phyloP scores from a whole-genome alignment of 768 basidiomycete species.

The Pleurotus platypus region DNA sequence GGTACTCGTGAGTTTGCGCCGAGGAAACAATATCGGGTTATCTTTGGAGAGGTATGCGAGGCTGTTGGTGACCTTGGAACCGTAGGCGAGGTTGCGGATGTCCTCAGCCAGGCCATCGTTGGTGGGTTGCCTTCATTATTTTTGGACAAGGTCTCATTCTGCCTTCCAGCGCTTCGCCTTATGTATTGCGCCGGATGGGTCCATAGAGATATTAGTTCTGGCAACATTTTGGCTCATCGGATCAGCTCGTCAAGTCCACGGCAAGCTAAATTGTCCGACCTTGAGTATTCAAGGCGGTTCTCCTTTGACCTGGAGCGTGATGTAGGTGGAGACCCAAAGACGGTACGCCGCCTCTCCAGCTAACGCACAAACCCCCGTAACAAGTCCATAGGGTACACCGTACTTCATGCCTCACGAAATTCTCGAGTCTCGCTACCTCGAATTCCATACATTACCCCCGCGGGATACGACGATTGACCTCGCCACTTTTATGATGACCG shows the following conservation, averaged over 20 bases:
- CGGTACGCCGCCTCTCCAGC: background rate
- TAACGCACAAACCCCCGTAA: background rate
- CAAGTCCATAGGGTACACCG: too few species aligned
- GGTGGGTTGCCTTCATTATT: too few species aligned
- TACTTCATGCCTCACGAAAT: too few species aligned
- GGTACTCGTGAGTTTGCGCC: too few species aligned
- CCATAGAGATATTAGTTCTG: too few species aligned
- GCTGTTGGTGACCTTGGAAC: background rate
- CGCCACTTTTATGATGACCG: background rate
- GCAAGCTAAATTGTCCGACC: conserved; percentile 1
- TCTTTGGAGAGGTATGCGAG: too few species aligned
- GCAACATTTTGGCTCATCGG: background rate
- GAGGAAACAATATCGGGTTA: too few species aligned
- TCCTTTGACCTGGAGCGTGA: background rate
- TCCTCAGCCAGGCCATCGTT: background rate
- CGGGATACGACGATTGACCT: background rate
- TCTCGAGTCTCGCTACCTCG: background rate
- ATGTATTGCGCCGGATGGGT: too few species aligned
- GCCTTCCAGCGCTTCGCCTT: too few species aligned
- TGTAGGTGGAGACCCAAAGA: background rate
- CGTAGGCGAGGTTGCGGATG: background rate
- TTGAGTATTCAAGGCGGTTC: background rate
- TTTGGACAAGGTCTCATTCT: too few species aligned
- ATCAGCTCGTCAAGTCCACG: too few species aligned
- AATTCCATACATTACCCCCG: background rate